Base-by-base conservation (phyloP, 1,284 basidiomycete genomes). In the Sanguinoderma infundibulare region DNA sequence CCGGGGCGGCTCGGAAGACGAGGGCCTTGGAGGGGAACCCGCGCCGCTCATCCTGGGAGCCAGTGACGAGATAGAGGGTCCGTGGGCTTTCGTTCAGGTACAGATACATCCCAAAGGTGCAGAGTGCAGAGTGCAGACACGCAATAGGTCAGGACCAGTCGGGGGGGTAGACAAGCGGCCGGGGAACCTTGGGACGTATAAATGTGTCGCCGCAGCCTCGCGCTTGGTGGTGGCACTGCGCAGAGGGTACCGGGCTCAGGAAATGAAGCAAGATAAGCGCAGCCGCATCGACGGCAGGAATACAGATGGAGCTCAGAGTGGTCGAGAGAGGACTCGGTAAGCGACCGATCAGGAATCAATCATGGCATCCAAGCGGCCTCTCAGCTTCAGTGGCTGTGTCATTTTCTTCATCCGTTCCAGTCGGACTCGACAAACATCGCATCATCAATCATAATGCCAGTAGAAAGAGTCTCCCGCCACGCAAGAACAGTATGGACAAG, bases 21-120 rank as follows among this genome's bases (percentile, higher is more conserved):
- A 94, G 83, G 12, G 82, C 89, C 66, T 83, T 79, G 39, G 74
- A 75, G 22, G 91, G 89, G 58, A 80, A 77, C 14, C 85, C 89
- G 55, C 80, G 73, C 58, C 75, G 77, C 70, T 90, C 87, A 62
- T 90, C 88, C 59, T 87, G 85, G 44, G 84, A 77, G 69, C 83
- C 84, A 34, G 90, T 91, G 57, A 88, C 82, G n/a, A 94, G 83
- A 70, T 88, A 89, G 39, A 94, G 75, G 2, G 86, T 80, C 30
- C 91, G 82, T 38, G 89, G 90, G 55, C 75, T 82, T 62, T 84
- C 86, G 66, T 78, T 80, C 50, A 93, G 81, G 72, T 91, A 88
- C 39, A 94, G 80, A 76, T 91, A 83, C 91, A 94, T 82, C n/a
- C 28, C 14, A 14, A 22, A 7, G 30, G 14, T 5, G 5, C 26